phyloP scores from a whole-genome alignment of 495 filamentous ascomycete species.

The Penicillium tannophilum region DNA sequence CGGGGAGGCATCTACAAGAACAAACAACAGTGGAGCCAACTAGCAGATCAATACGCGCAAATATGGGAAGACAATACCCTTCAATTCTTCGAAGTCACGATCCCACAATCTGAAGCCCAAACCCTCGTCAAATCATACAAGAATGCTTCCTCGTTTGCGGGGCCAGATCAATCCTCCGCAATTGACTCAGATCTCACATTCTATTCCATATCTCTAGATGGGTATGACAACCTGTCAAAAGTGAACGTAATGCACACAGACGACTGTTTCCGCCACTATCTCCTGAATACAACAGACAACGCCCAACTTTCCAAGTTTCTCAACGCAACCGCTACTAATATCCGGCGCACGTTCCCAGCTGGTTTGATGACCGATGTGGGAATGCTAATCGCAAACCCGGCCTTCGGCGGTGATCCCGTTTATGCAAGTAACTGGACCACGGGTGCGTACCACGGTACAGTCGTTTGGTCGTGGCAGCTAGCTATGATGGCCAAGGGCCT shows the following conservation, averaged over 20 bases:
- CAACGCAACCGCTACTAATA: constrained; percentile 56
- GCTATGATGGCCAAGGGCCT: constrained; percentile 66
- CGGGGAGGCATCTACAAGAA: constrained; percentile 51
- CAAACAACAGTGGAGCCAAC: constrained; percentile 43
- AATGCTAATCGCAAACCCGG: constrained; percentile 63
- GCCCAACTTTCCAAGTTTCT: constrained; percentile 57
- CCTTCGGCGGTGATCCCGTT: constrained; percentile 52
- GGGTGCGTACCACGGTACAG: constrained; percentile 64
- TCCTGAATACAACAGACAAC: constrained; percentile 63
- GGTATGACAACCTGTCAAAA: constrained; percentile 49
- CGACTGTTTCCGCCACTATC: constrained; percentile 63
- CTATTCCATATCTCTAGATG: constrained; percentile 58
- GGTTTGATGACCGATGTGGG: constrained; percentile 60
- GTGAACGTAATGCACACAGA: constrained; percentile 66
- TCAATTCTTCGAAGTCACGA: constrained; percentile 51
- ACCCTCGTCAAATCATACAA: constrained; percentile 51
- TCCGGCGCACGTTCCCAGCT: constrained; percentile 58
- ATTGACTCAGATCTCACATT: constrained; percentile 53
- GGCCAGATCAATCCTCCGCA: constrained; percentile 39
- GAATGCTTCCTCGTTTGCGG: constrained; percentile 39
- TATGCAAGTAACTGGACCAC: constrained; percentile 57
- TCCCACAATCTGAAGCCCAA: constrained; percentile 45
- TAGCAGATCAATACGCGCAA: constrained; percentile 53
- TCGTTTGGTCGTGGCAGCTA: constrained; percentile 67
- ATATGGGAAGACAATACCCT: constrained; percentile 67